Evolutionary conservation across 257 asterid species (phyloP), one percentile per base, ranked within the genome.

Genomic region (Nicotiana benthamiana): DNA sequence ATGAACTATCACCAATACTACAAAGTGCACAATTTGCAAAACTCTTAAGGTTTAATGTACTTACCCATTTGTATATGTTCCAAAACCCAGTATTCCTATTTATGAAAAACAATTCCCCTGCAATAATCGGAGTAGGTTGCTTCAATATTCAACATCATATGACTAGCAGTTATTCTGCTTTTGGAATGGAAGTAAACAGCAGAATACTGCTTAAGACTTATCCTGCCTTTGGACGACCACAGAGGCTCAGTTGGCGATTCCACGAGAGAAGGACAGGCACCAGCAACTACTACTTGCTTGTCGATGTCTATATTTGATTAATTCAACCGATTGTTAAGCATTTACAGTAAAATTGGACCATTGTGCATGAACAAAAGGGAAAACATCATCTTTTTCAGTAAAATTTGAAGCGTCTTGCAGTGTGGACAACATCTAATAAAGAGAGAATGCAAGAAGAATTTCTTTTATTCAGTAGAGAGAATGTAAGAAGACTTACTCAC

Each of bases 51-150:
- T 75, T 54, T 80, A 52, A 61, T 82, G 56, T 82, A 75, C 80
- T 83, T 89, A 95, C 99, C 99, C 99, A 95, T 93, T 80, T 90
- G 89, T 90, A 85, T 89, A 95, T 89, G 87, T 95, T 95, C 99
- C 99, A 95, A 83, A 93, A 95, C 75, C 99, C 99, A 82, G 86
- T 86, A 34, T 87, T 86, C 80, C 99, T 90, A 83, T 95, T 93
- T 81, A 95, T 83, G 86, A 93, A 95, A 89, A 86, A 95, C 81
- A 93, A 89, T 85, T 95, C 98, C 79, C 99, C 99, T 95, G 97
- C 84, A 85, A 22, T 46, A 40, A 70, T 22, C 8, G 18, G 24
- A 70, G 59, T 36, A 6, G 22, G 57, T 28, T 0, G 16, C 60
- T 15, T 72, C 40, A 24, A 46, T 43, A 72, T 24, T 72, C 24